Evolutionary conservation across 805 yeast species (phyloP), one percentile per base, ranked within the genome.

Genomic region (Candida corydali): DNA sequence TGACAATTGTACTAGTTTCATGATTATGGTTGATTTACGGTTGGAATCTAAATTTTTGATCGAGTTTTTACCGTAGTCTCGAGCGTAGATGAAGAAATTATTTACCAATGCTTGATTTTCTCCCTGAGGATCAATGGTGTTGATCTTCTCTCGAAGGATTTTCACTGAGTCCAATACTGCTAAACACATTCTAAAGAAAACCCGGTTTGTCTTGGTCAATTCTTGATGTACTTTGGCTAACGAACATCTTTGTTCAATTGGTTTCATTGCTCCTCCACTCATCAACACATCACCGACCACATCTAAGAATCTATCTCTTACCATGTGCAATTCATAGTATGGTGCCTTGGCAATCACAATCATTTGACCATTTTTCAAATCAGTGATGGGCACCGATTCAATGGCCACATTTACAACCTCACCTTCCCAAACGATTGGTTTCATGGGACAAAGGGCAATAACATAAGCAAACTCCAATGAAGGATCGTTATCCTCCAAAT

Each of bases 341-440:
- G 94, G 86, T 8, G 89, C 84, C 41, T 80, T 86, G 0, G 86
- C 71, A 1, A 86, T 73, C 36, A 86, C 58, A 19, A 86, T 53
- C 45, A 83, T 70, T 38, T 80, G 77, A 2, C 94, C 93, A 8
- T 75, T 76, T 41, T 71, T 74, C n/a, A 84, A 63, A 38, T 79
- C 81, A 17, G 76, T 65, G 3, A 73, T 59, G 0, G 80, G 75
- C 3, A 73, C 61, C 3, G 59, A 51, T 8, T 63, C 70, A 10
- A 76, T 55, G 10, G 70, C 67, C 5, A 85, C 55, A 29, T 78
- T 73, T 26, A 80, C 70, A 44, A 83, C 79, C 12, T 76, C 71
- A 4, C 97, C 97, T 42, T 84, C 88, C 98, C 98, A 91, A 33
- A 85, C 77, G 59, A 89, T 73, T 0, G 96, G 94, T 49, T 86